phyloP scores from a whole-genome alignment of 805 yeast species.

The Hanseniaspora guilliermondii region DNA sequence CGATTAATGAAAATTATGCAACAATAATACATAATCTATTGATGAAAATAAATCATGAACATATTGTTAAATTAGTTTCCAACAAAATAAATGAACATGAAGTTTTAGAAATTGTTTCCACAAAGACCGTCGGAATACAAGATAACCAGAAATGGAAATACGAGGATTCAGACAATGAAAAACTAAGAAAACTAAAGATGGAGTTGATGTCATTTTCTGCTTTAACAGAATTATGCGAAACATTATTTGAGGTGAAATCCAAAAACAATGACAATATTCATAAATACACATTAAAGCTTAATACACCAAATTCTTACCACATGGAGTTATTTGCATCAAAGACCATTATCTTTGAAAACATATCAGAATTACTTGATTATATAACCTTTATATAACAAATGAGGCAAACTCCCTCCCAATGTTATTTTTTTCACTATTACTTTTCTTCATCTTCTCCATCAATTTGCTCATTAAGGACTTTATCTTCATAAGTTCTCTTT shows the following conservation, averaged over 20 bases:
- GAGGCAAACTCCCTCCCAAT: no score
- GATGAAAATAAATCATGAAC: not conserved
- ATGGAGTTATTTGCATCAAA: not conserved
- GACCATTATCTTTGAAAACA: not conserved
- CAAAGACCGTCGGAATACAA: not conserved
- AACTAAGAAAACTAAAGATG: not conserved
- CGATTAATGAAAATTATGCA: not conserved
- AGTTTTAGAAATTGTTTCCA: not conserved
- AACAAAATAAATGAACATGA: not conserved
- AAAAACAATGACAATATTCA: not conserved
- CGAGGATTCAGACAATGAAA: not conserved
- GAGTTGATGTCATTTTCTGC: not conserved
- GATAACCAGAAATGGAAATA: not conserved
- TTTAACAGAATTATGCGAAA: not conserved
- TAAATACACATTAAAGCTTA: not conserved
- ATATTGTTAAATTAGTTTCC: not conserved
- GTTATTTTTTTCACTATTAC: not conserved
- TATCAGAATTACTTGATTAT: constrained; percentile 3
- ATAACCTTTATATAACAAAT: not conserved
- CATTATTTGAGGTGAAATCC: not conserved
- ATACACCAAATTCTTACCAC: not conserved
- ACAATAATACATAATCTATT: not conserved
- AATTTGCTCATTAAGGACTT: constrained; percentile 13
- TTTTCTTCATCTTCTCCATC: constrained; percentile 14
- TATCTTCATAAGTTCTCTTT: constrained; percentile 16